Base-by-base conservation (phyloP, 2,329 filamentous ascomycete species). In the Thermoascus crustaceus region DNA sequence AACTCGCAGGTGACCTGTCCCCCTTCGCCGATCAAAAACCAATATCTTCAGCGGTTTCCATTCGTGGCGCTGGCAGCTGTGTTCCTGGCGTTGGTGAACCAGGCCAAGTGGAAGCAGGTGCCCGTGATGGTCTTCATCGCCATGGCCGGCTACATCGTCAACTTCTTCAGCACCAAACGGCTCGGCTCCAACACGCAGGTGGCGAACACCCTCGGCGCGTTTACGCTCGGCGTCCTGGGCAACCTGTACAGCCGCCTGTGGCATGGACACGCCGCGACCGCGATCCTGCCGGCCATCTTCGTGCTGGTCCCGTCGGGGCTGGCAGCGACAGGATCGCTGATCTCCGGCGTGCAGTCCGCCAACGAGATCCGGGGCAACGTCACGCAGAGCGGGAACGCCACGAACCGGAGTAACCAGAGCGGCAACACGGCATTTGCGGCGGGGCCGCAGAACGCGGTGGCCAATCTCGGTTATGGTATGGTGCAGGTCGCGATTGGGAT, bases 251-350 rank as follows among this genome's bases (percentile, higher is more conserved):
- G 80, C 7, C 74, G 84, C 3, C 50, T 69, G 21, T 58, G 80
- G 13, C 85, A 87, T 54, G 83, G 82, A 1, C 73, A 93, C 3
- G 86, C 87, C 0, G 85, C 85, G 0, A 84, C 85, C 0, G 81
- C 83, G 3, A 84, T 94, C 69, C 67, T 94, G 7, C 86, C 87
- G 0, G 86, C 82, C 7, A 91, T 94, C 46, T 93, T 91, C 45
- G 71, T 77, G 2, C 73, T 76, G 41, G 74, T 79, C 1, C 75
- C 75, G 0, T 72, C 67, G 2, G 74, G 75, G 2, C 55, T 79
- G 10, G 71, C 73, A 4, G 72, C 75, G 0, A 66, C 64, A 33
- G 75, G 75, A 2, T 69, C 64, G 14, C 54, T 78, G 13, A 64
- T 78, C 4, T 61, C 66, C 1, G 74, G 75, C 8, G 61, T 78